Percentiles rank a stretch among this genome's conserved stretches.
Evolutionary conservation across 2,329 filamentous ascomycete genomes (phyloP).

Genomic region (Xylaria sp.): DNA sequence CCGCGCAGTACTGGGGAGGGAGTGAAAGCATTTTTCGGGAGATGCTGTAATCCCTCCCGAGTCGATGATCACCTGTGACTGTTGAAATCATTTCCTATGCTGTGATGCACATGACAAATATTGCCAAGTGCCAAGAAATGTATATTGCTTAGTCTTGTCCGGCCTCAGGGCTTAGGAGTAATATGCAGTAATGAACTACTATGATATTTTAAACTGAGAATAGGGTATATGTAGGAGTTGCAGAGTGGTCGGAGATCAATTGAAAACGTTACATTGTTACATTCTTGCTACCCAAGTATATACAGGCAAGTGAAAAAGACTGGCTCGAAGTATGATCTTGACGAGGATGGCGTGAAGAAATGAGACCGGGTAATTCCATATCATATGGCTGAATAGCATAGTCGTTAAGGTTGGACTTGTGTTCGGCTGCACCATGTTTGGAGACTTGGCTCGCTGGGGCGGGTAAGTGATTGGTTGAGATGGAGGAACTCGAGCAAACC

Average conservation of each 20-base stretch:
- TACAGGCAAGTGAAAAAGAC: background rate
- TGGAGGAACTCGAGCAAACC: background rate
- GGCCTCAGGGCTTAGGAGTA: background rate
- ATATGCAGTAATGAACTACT: background rate
- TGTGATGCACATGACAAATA: constrained; percentile 11
- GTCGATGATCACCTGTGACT: background rate
- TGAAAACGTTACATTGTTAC: background rate
- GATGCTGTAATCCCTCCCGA: background rate
- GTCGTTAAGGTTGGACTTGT: background rate
- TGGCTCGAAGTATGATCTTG: background rate
- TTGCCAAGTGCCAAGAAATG: background rate
- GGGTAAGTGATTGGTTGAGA: background rate
- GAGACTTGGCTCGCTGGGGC: background rate
- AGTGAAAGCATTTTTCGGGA: background rate
- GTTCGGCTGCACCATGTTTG: background rate
- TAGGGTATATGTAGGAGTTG: too few species aligned
- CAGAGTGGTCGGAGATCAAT: too few species aligned
- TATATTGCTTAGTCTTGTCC: constrained; percentile 6
- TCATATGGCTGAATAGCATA: background rate
- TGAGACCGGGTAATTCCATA: background rate
- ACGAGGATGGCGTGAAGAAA: background rate
- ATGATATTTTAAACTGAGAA: too few species aligned
- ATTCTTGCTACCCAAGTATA: background rate
- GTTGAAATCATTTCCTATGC: background rate
- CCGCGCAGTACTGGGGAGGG: too few species aligned